Conservation (phyloP, 2,329 filamentous ascomycete species). For the Phoma sp. region DNA sequence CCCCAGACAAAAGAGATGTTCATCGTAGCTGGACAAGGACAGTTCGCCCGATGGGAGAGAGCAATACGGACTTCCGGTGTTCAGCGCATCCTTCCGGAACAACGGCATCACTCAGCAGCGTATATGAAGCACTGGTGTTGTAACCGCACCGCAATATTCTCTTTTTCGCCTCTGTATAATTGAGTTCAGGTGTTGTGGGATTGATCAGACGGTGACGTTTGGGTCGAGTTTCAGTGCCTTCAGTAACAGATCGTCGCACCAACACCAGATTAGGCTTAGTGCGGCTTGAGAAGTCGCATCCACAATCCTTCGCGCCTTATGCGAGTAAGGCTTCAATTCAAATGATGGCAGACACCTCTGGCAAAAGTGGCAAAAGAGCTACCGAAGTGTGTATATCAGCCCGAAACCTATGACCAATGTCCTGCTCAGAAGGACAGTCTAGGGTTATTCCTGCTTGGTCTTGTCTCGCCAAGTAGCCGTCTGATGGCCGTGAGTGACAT, state of each 20-base stretch:
- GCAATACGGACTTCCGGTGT: not conserved
- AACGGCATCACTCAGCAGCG: not conserved
- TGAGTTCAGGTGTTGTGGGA: slow-evolving; percentile 6
- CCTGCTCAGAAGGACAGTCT: too few species aligned
- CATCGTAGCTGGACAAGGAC: too few species aligned
- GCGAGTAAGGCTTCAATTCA: too few species aligned
- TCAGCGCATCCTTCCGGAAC: not conserved
- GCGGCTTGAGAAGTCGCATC: not conserved
- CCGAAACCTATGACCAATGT: too few species aligned
- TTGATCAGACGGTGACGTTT: slow-evolving; percentile 38
- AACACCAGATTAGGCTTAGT: not conserved
- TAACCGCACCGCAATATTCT: not conserved
- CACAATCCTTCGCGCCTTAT: too few species aligned
- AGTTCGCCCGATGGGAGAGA: too few species aligned
- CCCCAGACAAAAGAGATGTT: too few species aligned
- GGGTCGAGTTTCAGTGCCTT: slow-evolving; percentile 31
- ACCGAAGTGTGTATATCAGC: too few species aligned
- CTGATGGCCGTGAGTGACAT: not conserved
- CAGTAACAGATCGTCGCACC: not conserved
- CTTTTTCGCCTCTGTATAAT: not conserved
- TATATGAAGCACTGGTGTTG: not conserved
- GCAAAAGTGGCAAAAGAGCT: too few species aligned
- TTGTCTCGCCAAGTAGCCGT: too few species aligned
- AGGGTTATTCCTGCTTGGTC: too few species aligned
- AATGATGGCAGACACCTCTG: too few species aligned